Evolutionary conservation across 768 basidiomycete genomes (phyloP), one percentile per base, ranked within the genome.

Genomic region (Hypholoma sublateritium): DNA sequence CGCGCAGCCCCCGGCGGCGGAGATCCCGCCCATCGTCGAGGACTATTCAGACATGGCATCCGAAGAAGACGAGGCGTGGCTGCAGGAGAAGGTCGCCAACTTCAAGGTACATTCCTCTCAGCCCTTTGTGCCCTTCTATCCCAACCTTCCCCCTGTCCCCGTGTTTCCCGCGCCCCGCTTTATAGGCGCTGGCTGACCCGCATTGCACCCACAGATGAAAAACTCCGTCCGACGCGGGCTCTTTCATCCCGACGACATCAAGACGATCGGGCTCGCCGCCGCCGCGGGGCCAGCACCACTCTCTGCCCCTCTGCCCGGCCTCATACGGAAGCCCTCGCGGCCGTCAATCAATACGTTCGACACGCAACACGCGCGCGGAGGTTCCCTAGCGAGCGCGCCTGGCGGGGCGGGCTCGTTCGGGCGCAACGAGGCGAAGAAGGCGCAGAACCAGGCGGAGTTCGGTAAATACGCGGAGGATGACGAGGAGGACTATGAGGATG

Each of bases 401-500:
- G 74, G 71, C 19, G 73, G 72, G 16, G 74, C 75, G 8, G 83
- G 82, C 5, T 91, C 91, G 9, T 78, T 88, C 59, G 89, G 91
- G 16, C 78, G 82, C 9, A 77, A 84, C 3, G 89, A 91, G 59
- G 84, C 86, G 2, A 76, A 76, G 58, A 74, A 82, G 57, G 60
- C 80, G 35, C 70, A 78, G 50, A 83, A 78, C 58, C 80, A 84
- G 56, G 76, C 77, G 55, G 91, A 88, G 69, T 87, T 96, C 60
- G 83, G 82, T 19, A 94, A 93, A 68, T 97, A 96, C 70, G 77
- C 91, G 5, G 94, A 96, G 71, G 86, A 85, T 8, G 82, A 81
- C 47, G 92, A 97, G 24, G 91, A 98, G 65, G 93, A 98, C 67
- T 98, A 97, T 65, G 93, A 96, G 46, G 96, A 97, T 69, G 87